These are phyloP conservation scores for Whalleya microplaca DNA, from an alignment of 2,329 filamentous ascomycete genomes.

Conservation along the genomic window DNA sequence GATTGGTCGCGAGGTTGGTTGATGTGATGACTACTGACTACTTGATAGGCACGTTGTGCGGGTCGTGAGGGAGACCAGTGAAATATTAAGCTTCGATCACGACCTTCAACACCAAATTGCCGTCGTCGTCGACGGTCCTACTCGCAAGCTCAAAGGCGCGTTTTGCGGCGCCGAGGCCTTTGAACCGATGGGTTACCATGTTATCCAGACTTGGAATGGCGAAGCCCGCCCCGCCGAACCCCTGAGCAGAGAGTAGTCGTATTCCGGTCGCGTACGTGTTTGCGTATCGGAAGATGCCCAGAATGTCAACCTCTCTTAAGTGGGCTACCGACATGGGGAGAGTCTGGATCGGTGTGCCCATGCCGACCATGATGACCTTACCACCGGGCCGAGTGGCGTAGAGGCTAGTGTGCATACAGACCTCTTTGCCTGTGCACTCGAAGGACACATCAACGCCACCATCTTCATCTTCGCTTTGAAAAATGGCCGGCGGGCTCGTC, in stretches of 20 bases:
- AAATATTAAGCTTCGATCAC: slow-evolving; percentile 58
- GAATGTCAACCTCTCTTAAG: slow-evolving; percentile 74
- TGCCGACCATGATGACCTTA: slow-evolving; percentile 76
- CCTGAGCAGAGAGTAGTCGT: slow-evolving; percentile 55
- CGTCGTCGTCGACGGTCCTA: slow-evolving; percentile 67
- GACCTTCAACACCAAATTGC: slow-evolving; percentile 73
- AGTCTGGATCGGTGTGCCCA: slow-evolving; percentile 78
- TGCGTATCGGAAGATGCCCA: slow-evolving; percentile 77
- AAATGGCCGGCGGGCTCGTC: slow-evolving; percentile 36
- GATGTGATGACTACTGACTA: not conserved
- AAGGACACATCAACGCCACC: slow-evolving; percentile 72
- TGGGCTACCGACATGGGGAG: slow-evolving; percentile 74
- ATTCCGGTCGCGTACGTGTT: slow-evolving; percentile 78
- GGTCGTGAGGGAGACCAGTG: not conserved
- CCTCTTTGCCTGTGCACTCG: slow-evolving; percentile 77
- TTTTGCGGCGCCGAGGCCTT: slow-evolving; percentile 63
- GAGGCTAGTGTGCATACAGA: slow-evolving; percentile 75
- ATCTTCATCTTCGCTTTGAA: slow-evolving; percentile 57
- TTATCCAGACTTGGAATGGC: slow-evolving; percentile 67
- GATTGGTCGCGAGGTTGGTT: not conserved
- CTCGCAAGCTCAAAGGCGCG: slow-evolving; percentile 72
- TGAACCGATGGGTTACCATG: slow-evolving; percentile 75
- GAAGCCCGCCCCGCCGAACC: slow-evolving; percentile 42
- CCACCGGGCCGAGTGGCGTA: slow-evolving; percentile 73
- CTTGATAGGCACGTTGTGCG: not conserved